These are phyloP conservation scores for Ascochyta clinopodiicola DNA, from an alignment of 2,329 filamentous ascomycete genomes.

Conservation along the genomic window DNA sequence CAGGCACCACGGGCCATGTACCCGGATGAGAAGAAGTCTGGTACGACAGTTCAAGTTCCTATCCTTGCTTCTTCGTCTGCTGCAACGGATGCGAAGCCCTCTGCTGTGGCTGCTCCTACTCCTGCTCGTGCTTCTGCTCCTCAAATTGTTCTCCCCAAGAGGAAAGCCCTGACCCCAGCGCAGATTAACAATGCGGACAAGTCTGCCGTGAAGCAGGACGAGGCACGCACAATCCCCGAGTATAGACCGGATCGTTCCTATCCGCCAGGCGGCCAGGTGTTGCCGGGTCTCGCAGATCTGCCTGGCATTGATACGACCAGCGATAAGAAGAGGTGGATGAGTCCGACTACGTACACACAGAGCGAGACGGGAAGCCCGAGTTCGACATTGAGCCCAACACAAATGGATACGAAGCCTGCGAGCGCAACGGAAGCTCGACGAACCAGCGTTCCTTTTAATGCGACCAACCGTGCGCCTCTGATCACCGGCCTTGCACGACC, in stretches of 20 bases:
- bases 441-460: slow-evolving; percentile 36
- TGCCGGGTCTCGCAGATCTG: slow-evolving; percentile 26
- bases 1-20: slow-evolving; percentile 26
- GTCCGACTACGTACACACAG: slow-evolving; percentile 10
- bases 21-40: slow-evolving; percentile 47
- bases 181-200: slow-evolving; percentile 50
- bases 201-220: slow-evolving; percentile 28
- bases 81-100: slow-evolving; percentile 17
- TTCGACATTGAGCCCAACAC: slow-evolving; percentile 24
- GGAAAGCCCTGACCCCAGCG: slow-evolving; percentile 53
- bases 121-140: slow-evolving; percentile 42
- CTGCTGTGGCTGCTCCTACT: slow-evolving; percentile 37
- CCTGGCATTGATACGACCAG: slow-evolving; percentile 10
- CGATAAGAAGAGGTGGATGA: slow-evolving; percentile 9
- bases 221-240: slow-evolving; percentile 16
- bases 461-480: slow-evolving; percentile 37
- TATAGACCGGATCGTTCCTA: slow-evolving; percentile 9
- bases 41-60: slow-evolving; percentile 43
- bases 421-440: slow-evolving; percentile 33
- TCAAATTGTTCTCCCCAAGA: slow-evolving; percentile 51
- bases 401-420: slow-evolving; percentile 19
- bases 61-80: slow-evolving; percentile 25
- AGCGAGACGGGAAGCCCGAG: slow-evolving; percentile 27
- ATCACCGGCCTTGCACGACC: slow-evolving; percentile 49
- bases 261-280: slow-evolving; percentile 22